phyloP scores from a whole-genome alignment of 768 basidiomycete species.

The Dendrothele bispora region DNA sequence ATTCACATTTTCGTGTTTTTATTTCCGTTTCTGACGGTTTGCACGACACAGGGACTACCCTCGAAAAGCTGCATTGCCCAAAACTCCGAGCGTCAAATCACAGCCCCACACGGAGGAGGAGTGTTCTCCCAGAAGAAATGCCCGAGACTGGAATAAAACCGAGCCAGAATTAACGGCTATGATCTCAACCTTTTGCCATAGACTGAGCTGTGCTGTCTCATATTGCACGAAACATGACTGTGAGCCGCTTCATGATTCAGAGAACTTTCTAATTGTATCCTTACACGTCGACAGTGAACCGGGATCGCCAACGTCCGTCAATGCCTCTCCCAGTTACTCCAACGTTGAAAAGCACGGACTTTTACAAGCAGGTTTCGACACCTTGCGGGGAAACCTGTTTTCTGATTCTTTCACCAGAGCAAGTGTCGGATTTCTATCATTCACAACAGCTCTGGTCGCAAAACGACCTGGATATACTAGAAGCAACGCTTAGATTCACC shows the following conservation, averaged over 20 bases:
- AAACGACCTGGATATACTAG: constrained; percentile 38
- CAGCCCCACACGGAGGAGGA: constrained; percentile 14
- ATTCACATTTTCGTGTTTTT: too few relatives aligned
- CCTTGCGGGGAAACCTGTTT: constrained; percentile 30
- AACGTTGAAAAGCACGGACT: not conserved
- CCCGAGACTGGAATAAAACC: too few relatives aligned
- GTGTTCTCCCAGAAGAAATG: too few relatives aligned
- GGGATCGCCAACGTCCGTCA: constrained; percentile 4
- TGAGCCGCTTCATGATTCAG: not conserved
- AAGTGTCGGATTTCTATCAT: not conserved
- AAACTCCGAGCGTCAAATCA: constrained; percentile 1
- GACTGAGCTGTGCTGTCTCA: constrained; percentile 47
- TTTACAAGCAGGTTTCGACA: not conserved
- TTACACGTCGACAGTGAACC: not conserved
- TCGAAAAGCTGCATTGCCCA: not conserved
- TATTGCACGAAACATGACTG: constrained; percentile 52
- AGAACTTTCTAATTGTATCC: not conserved
- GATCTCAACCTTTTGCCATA: constrained; percentile 50
- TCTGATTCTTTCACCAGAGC: not conserved
- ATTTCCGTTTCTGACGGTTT: too few relatives aligned
- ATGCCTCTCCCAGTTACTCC: not conserved
- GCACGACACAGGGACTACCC: constrained; percentile 31
- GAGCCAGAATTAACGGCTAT: constrained; percentile 34
- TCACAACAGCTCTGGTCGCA: constrained; percentile 32
- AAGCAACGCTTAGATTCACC: constrained; percentile 37